Conservation (phyloP, 495 filamentous ascomycete genomes). For the Trichoderma asperelloides region DNA sequence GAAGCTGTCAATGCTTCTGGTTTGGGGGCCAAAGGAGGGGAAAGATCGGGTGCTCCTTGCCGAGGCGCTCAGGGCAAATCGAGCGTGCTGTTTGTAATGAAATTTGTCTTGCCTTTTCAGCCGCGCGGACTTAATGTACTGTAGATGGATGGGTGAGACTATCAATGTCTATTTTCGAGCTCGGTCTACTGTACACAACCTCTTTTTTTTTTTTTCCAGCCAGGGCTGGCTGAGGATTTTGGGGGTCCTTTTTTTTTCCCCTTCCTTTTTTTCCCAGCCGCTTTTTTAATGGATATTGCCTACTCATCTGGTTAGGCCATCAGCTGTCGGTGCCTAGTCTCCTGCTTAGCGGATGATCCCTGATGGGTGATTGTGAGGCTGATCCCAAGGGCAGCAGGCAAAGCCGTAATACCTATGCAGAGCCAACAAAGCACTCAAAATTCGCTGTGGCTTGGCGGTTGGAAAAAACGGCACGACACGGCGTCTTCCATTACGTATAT, state of each 20-base stretch:
- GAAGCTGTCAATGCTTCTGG: not conserved
- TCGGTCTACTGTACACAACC: too few relatives aligned
- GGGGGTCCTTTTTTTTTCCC: too few relatives aligned
- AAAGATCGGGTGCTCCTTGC: conserved; percentile 2
- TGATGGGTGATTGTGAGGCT: not conserved
- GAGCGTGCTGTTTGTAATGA: not conserved
- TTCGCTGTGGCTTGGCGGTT: too few relatives aligned
- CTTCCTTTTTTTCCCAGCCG: too few relatives aligned
- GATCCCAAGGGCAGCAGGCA: not conserved
- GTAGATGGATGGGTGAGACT: too few relatives aligned
- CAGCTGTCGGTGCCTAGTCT: not conserved
- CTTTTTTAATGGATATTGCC: too few relatives aligned
- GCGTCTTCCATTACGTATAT: not conserved
- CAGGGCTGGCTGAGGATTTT: not conserved
- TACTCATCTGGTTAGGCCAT: too few relatives aligned
- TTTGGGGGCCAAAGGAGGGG: not conserved
- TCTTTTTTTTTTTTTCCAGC: not conserved
- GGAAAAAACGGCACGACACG: not conserved
- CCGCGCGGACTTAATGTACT: not conserved
- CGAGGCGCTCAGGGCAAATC: not conserved
- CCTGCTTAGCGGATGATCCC: not conserved
- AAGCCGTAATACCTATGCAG: not conserved
- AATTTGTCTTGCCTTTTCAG: not conserved
- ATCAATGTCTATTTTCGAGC: too few relatives aligned
- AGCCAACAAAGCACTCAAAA: not conserved